phyloP scores from a whole-genome alignment of 2,329 filamentous ascomycete species.

The Ilyonectria destructans region DNA sequence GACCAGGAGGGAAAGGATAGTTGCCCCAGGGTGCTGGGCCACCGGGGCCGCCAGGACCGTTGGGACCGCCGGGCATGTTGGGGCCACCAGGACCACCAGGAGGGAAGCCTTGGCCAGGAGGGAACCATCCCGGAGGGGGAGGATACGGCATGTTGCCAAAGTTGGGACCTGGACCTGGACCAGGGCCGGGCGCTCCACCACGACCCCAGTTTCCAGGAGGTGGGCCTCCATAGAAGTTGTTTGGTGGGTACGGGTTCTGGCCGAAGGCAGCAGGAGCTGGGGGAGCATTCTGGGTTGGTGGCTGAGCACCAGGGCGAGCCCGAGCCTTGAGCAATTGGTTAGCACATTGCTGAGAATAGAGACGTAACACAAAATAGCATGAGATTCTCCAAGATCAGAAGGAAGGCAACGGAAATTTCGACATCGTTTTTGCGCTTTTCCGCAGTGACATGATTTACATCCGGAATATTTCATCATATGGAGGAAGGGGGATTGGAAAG shows the following conservation, averaged over 20 bases:
- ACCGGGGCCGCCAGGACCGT: conserved; percentile 69
- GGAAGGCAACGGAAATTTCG: conserved; percentile 99
- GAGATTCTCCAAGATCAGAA: conserved; percentile 79
- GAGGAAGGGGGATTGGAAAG: conserved; percentile 39
- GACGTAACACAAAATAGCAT: conserved; percentile 33
- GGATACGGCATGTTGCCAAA: conserved; percentile 86
- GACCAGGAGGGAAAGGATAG: conserved; percentile 74
- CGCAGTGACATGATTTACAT: conserved; percentile 91
- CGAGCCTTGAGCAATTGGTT: conserved; percentile 57
- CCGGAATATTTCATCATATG: conserved; percentile 95
- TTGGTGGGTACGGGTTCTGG: conserved; percentile 63
- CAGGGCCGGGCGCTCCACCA: conserved; percentile 70
- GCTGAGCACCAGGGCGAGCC: conserved; percentile 55
- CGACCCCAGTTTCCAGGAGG: conserved; percentile 71
- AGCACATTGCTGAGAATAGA: conserved; percentile 49
- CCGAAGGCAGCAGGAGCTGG: conserved; percentile 59
- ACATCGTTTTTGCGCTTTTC: conserved; percentile 97
- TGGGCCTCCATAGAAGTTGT: conserved; percentile 67
- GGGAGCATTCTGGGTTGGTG: conserved; percentile 53
- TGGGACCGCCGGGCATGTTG: conserved; percentile 62
- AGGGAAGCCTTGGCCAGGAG: conserved; percentile 82
- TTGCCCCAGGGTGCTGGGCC: conserved; percentile 74
- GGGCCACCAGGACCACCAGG: conserved; percentile 61
- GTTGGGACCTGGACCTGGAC: conserved; percentile 71
- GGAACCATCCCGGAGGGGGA: conserved; percentile 84